Evolutionary conservation across 2,329 filamentous ascomycete genomes (phyloP).

Genomic region (Diaporthe nobilis): DNA sequence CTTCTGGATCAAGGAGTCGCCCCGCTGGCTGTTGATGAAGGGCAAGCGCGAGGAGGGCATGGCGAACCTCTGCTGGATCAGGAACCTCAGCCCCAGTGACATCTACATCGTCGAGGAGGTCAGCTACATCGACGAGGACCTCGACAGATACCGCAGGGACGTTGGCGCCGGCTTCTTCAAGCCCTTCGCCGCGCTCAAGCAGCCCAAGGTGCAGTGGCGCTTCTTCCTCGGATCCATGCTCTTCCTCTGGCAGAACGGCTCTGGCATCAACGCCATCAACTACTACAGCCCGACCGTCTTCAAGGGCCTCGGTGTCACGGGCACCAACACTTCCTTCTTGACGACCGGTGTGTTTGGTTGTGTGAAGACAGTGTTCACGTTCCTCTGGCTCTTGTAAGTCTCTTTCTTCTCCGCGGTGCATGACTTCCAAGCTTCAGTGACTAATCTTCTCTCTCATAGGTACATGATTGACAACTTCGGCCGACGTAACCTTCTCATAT

Average conservation of each 20-base stretch:
- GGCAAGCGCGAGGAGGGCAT: conserved; percentile 72
- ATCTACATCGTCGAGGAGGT: conserved; percentile 82
- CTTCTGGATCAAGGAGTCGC: conserved; percentile 75
- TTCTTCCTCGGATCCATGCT: conserved; percentile 81
- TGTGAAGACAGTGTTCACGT: conserved; percentile 78
- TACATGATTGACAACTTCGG: conserved; percentile 74
- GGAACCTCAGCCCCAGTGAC: conserved; percentile 68
- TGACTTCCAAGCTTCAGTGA: conserved; percentile 56
- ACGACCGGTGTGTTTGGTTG: conserved; percentile 85
- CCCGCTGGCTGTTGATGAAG: conserved; percentile 77
- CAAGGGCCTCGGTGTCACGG: conserved; percentile 63
- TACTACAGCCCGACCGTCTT: conserved; percentile 82
- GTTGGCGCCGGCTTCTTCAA: conserved; percentile 83
- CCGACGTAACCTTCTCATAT: conserved; percentile 72
- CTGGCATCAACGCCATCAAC: conserved; percentile 84
- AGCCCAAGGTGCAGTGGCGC: conserved; percentile 75
- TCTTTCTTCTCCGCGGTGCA: conserved; percentile 68
- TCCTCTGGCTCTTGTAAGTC: conserved; percentile 78
- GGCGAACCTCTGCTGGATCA: conserved; percentile 74
- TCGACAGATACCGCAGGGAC: conserved; percentile 73
- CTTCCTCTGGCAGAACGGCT: conserved; percentile 85
- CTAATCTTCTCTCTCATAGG: conserved; percentile 8
- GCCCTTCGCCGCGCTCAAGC: conserved; percentile 72
- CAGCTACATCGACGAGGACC: conserved; percentile 76
- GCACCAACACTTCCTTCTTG: conserved; percentile 60